Conservation (phyloP, 164 flowering plant genomes). For the Aristolochia contorta region DNA sequence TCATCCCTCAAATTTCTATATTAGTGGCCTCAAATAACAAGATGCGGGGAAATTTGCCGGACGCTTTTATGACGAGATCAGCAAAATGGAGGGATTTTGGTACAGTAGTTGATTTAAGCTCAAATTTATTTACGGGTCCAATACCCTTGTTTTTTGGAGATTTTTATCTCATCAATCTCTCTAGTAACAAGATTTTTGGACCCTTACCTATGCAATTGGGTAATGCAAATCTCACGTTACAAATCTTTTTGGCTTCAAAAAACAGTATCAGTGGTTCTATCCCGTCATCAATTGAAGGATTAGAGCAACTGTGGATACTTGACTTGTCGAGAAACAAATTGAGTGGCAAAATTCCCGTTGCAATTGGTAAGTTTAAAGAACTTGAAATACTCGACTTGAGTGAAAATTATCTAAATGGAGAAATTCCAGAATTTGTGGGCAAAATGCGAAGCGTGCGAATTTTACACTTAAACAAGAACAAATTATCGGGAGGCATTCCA, state of each 20-base stretch:
- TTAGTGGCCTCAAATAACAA: neutral
- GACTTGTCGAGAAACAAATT: neutral
- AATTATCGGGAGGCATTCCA: no score
- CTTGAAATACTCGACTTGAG: conserved; percentile 1
- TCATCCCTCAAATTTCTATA: neutral
- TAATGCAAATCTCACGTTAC: no score
- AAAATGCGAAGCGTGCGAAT: no score
- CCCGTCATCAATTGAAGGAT: neutral
- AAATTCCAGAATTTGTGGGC: no score
- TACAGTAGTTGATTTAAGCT: neutral
- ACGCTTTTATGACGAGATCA: neutral
- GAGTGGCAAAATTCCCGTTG: neutral
- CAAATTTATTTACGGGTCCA: neutral
- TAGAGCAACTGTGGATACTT: neutral
- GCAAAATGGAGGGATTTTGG: no score
- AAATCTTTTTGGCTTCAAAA: neutral
- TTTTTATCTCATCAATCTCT: neutral
- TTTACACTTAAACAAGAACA: no score
- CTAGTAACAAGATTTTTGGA: conserved; percentile 1
- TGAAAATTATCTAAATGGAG: neutral
- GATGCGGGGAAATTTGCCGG: neutral
- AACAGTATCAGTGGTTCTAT: conserved; percentile 1
- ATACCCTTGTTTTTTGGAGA: neutral
- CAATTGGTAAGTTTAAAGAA: neutral
- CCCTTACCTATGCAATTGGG: no score